A percentile compares a stretch with the other conserved stretches of the same genome.
phyloP scores from a whole-genome alignment of 225 moss, liverwort and hornwort species.

The Sphagnum tenellum region DNA sequence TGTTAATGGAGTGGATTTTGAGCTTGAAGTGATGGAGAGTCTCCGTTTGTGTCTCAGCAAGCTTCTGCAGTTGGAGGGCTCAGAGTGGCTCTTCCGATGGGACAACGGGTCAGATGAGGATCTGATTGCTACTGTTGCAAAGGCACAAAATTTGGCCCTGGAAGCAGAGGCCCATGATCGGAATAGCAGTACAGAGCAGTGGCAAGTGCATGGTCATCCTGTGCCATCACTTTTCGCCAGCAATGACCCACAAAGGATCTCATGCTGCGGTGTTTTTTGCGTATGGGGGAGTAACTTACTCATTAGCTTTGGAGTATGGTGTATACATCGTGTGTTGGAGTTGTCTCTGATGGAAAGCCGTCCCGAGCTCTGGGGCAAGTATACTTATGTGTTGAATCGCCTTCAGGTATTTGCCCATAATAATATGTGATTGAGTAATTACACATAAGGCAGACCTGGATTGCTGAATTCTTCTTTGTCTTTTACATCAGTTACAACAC shows the following conservation, averaged over 20 bases:
- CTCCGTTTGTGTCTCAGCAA: slow-evolving; percentile 46
- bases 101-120: slow-evolving; percentile 79
- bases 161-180: slow-evolving; percentile 12
- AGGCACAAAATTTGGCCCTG: slow-evolving; percentile 24
- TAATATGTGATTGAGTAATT: too few species aligned
- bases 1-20: slow-evolving; percentile 18
- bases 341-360: slow-evolving; percentile 87
- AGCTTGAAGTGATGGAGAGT: slow-evolving; percentile 43
- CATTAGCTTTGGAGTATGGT: slow-evolving; percentile 91
- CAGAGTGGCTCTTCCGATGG: slow-evolving; percentile 70
- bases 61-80: slow-evolving; percentile 61
- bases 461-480: too few species aligned
- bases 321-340: slow-evolving; percentile 78
- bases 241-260: slow-evolving; percentile 17
- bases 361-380: slow-evolving; percentile 92
- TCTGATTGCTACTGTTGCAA: slow-evolving; percentile 51
- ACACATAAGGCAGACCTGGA: too few species aligned
- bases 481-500: too few species aligned
- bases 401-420: slow-evolving; percentile 49
- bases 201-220: slow-evolving; percentile 23
- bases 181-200: too few species aligned
- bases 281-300: slow-evolving; percentile 65
- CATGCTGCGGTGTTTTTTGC: slow-evolving; percentile 55
- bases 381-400: slow-evolving; percentile 82
- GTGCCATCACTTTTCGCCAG: slow-evolving; percentile 17